A percentile compares a stretch with the other conserved stretches of the same genome.
These are phyloP conservation scores for Tylopilus felleus DNA, from an alignment of 768 basidiomycete genomes.

Conservation along the genomic window DNA sequence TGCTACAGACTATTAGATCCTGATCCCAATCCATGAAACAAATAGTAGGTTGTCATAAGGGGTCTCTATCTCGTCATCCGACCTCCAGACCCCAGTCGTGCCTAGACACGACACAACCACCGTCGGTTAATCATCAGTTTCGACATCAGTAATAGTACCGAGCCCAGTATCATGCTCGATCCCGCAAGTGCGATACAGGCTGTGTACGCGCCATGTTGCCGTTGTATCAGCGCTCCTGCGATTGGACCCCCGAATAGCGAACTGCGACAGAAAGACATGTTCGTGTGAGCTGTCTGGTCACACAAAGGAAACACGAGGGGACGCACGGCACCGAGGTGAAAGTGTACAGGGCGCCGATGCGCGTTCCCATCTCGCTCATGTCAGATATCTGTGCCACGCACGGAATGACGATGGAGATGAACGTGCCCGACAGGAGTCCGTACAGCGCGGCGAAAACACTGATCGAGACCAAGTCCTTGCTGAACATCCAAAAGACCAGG, in stretches of 20 bases:
- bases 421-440: constrained; percentile 65
- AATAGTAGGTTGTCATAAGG: background rate
- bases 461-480: constrained; percentile 38
- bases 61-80: background rate
- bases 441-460: constrained; percentile 53
- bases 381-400: constrained; percentile 68
- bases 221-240: constrained; percentile 54
- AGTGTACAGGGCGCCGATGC: constrained; percentile 63
- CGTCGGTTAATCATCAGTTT: constrained; percentile 43
- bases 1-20: constrained; percentile 18
- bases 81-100: background rate
- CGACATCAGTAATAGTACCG: constrained; percentile 51
- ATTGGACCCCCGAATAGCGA: constrained; percentile 62
- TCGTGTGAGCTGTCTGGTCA: background rate
- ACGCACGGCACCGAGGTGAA: constrained; percentile 71
- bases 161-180: constrained; percentile 54
- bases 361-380: constrained; percentile 52
- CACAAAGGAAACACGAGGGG: background rate
- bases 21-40: constrained; percentile 16
- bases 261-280: constrained; percentile 30
- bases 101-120: constrained; percentile 46
- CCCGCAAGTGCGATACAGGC: constrained; percentile 62
- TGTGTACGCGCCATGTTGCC: constrained; percentile 41
- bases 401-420: constrained; percentile 64
- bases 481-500: constrained; percentile 55